A percentile compares a stretch with the other conserved stretches of the same genome.
Evolutionary conservation across 2,329 filamentous ascomycete genomes (phyloP).

Genomic region (Sporothrix brunneoviolacea): DNA sequence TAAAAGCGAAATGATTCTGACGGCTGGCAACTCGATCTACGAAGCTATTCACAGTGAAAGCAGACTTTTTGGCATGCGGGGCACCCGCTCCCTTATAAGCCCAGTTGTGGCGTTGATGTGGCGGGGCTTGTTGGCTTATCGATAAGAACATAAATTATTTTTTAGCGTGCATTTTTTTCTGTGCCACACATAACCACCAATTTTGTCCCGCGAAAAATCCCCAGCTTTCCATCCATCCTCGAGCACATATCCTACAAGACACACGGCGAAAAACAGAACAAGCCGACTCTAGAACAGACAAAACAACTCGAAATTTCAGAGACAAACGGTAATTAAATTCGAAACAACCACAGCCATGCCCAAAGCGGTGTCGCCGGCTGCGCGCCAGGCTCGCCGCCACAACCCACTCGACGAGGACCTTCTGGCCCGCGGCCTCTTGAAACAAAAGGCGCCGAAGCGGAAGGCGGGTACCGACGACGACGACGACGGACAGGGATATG

Average conservation of each 20-base stretch:
- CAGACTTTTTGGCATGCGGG: slow-evolving; percentile 12
- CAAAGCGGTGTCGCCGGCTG: slow-evolving; percentile 60
- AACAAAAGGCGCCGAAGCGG: slow-evolving; percentile 67
- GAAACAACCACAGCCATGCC: slow-evolving; percentile 56
- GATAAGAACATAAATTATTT: slow-evolving; percentile 8
- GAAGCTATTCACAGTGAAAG: slow-evolving; percentile 14
- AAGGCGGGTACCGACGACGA: slow-evolving; percentile 55
- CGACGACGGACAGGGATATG: slow-evolving; percentile 60
- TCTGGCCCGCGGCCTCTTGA: slow-evolving; percentile 59
- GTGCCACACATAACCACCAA: slow-evolving; percentile 13
- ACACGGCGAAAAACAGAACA: too few relatives aligned
- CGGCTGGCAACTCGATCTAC: not conserved
- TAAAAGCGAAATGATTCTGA: not conserved
- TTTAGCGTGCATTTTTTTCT: slow-evolving; percentile 13
- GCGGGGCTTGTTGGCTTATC: slow-evolving; percentile 10
- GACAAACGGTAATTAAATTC: not conserved
- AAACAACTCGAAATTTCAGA: not conserved
- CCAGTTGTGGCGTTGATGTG: slow-evolving; percentile 11
- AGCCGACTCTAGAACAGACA: too few relatives aligned
- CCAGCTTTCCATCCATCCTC: too few relatives aligned
- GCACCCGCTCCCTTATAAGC: not conserved
- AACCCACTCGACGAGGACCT: slow-evolving; percentile 90
- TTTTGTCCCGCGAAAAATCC: slow-evolving; percentile 9
- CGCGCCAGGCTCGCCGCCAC: slow-evolving; percentile 62
- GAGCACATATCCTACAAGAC: too few relatives aligned